Evolutionary conservation across 2,329 filamentous ascomycete species (phyloP), one percentile per base, ranked within the genome.

Genomic region (Colletotrichum zoysiae): DNA sequence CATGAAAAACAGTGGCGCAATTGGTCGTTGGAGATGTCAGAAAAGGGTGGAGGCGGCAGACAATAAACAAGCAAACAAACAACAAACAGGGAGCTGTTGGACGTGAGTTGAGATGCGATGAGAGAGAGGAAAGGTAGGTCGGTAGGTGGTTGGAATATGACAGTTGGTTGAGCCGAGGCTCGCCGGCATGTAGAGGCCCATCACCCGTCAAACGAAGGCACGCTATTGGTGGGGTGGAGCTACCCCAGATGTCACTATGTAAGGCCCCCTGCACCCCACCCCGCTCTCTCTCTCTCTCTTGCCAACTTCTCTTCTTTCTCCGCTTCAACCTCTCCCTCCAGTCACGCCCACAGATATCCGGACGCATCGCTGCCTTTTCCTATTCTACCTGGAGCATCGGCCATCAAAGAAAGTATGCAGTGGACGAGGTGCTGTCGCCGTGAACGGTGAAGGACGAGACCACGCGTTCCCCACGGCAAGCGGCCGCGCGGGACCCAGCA

Each of bases 131-230:
- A 11, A 42, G 4, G 40, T 42, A 14, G 9, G 26, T 50, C 2
- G 35, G 6, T 35, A 9, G 35, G 6, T 35, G 35, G 35, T 35
- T 35, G 35, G 35, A 53, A 14, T 5, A 12, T n/a, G n/a, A 23
- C 33, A 51, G 23, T 26, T 70, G 62, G 56, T 26, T 70, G 62
- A 48, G 30, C 69, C 69, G 69, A 69, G 66, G 69, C 65, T 71
- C 65, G 14, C 48, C 30, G 56, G 67, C 53, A 50, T 61, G 7
- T 23, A 16, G 35, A 53, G 20, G n/a, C 23, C 42, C 18, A 20
- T 7, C 18, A 44, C 26, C 33, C 30, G 61, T 26, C 48, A 69
- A 46, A 35, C 26, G 51, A 58, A 48, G 51, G 40, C 12, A 50
- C 53, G 58, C 65, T 35, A 68, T 63, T 55, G 58, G 59, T n/a